These are phyloP conservation scores for Aureobasidium lini DNA, from an alignment of 2,329 filamentous ascomycete species.

Conservation along the genomic window DNA sequence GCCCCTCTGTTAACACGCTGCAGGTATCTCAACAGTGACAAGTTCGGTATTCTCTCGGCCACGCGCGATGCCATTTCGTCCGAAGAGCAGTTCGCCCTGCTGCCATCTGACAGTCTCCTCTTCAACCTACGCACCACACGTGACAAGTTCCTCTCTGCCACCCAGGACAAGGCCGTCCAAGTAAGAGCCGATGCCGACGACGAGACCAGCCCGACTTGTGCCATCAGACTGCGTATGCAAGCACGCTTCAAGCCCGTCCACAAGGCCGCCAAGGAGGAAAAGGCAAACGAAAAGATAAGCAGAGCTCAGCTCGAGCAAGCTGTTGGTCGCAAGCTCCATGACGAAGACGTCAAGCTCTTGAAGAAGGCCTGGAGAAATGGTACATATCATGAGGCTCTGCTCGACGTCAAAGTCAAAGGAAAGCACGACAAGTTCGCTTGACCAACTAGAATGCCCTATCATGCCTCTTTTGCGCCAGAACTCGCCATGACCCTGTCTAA, in stretches of 20 bases:
- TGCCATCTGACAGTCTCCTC: background rate
- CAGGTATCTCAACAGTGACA: slow-evolving; percentile 81
- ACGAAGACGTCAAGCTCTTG: slow-evolving; percentile 77
- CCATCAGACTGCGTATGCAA: slow-evolving; percentile 83
- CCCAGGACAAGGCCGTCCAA: slow-evolving; percentile 43
- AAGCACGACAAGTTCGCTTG: slow-evolving; percentile 79
- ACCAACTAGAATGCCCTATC: no score
- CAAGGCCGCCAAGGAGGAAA: slow-evolving; percentile 73
- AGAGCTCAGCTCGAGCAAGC: slow-evolving; percentile 75
- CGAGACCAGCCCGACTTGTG: slow-evolving; percentile 59
- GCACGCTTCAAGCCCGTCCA: slow-evolving; percentile 83
- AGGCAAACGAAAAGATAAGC: slow-evolving; percentile 76
- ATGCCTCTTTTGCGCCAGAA: background rate
- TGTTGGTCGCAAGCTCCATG: slow-evolving; percentile 66
- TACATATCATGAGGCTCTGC: slow-evolving; percentile 77
- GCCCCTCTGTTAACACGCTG: background rate
- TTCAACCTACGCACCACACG: slow-evolving; percentile 69
- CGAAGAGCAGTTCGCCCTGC: slow-evolving; percentile 67
- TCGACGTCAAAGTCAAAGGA: slow-evolving; percentile 82
- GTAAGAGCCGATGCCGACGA: slow-evolving; percentile 66
- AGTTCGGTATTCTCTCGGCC: slow-evolving; percentile 69
- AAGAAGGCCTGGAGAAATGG: slow-evolving; percentile 80
- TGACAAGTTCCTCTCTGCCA: slow-evolving; percentile 61
- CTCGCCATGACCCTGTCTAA: background rate
- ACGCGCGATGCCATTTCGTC: slow-evolving; percentile 73